phyloP scores from a whole-genome alignment of 805 yeast species.

The Ogataea salicorniae region DNA sequence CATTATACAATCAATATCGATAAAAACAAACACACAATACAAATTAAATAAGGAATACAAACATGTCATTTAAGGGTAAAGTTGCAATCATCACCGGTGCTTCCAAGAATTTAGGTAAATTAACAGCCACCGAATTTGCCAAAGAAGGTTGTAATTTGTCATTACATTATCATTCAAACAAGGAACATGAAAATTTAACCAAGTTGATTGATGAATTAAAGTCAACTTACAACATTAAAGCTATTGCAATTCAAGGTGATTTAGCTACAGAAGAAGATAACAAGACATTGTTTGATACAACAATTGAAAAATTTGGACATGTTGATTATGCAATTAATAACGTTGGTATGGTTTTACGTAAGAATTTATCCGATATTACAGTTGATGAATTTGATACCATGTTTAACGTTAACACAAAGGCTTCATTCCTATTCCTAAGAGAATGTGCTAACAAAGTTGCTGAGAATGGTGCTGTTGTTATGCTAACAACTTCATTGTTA shows the following conservation, averaged over 20 bases:
- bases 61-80: conserved; percentile 38
- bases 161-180: conserved; percentile 48
- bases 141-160: conserved; percentile 47
- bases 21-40: too few relatives aligned
- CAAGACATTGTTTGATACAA: conserved; percentile 40
- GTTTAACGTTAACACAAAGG: conserved; percentile 50
- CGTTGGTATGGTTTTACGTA: conserved; percentile 63
- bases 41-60: neutral
- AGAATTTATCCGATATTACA: conserved; percentile 47
- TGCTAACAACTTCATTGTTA: conserved; percentile 56
- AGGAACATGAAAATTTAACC: conserved; percentile 34
- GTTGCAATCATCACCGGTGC: conserved; percentile 57
- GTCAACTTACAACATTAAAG: conserved; percentile 35
- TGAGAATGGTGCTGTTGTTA: conserved; percentile 49
- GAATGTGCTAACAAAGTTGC: conserved; percentile 48
- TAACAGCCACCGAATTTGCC: conserved; percentile 51
- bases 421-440: conserved; percentile 57
- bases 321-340: conserved; percentile 64
- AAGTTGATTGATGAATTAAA: conserved; percentile 34
- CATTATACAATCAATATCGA: too few relatives aligned
- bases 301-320: conserved; percentile 40
- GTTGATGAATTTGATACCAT: conserved; percentile 50
- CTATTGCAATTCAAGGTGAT: conserved; percentile 38
- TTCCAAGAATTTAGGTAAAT: conserved; percentile 54
- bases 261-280: conserved; percentile 39